Base-by-base conservation (phyloP, 1,139 yeast species). In the Suhomyces guaymorum region DNA sequence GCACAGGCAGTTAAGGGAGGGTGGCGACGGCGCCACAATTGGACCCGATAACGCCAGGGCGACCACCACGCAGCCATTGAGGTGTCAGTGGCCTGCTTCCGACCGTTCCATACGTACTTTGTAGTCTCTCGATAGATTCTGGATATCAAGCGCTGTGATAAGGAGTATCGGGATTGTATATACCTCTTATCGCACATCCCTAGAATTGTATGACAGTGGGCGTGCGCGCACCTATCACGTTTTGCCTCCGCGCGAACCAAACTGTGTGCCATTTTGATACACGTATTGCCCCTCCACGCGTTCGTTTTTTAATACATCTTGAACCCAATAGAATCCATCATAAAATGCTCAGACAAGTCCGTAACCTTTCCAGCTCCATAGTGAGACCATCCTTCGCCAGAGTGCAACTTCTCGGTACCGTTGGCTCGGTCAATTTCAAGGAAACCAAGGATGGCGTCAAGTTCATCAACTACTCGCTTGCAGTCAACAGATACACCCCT, bases 401-500 rank as follows among this genome's bases (percentile, higher is more conserved):
- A 41, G 62, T 66, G 56, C 69, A 62, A 49, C 55, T 70, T 43
- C 50, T 68, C 33, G 76, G 76, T 15, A 57, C 66, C 18, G 73
- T 70, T 15, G 75, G 75, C 12, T 54, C 43, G 37, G 61, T 70
- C 37, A 51, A 59, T 33, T 49, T 57, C 41, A 64, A 57, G 46
- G 74, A 69, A 55, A 60, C 70, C 42, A 60, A 55, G 37, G 62
- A 58, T 36, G 73, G 72, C 24, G 47, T 44, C 28, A 66, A 63
- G 40, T 70, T 60, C 50, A 55, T 68, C 50, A 59, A 55, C 38
- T 70, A 70, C 53, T 61, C 72, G 11, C 63, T 70, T 42, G 76
- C 75, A 9, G 75, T 70, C 22, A 61, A 66, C 56, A 59, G 61
- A 51, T 66, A 46, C 52, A 50, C 52, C 21, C 66, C 66, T 10